Conservation (phyloP, 129 eudicot genomes). For the Flaveria bidentis region DNA sequence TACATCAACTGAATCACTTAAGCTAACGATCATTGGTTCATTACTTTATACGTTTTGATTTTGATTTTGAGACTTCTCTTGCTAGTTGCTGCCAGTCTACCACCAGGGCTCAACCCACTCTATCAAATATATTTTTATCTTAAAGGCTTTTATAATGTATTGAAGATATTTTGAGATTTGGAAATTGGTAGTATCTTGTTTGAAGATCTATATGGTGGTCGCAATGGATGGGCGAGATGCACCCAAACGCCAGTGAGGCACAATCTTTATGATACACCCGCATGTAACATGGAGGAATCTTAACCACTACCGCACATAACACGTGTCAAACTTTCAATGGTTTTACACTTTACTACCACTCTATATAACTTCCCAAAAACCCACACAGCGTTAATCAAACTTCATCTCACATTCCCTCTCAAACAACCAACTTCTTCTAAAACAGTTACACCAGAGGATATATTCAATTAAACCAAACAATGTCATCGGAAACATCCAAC, state of each 20-base stretch:
- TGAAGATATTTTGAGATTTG: not conserved
- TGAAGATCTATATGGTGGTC: not conserved
- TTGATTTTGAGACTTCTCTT: too few species aligned
- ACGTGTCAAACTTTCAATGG: conserved; percentile 38
- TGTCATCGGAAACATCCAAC: conserved; percentile 28
- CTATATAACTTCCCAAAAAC: conserved; percentile 29
- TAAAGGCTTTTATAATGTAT: not conserved
- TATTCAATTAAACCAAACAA: conserved; percentile 20
- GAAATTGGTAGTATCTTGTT: not conserved
- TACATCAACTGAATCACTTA: too few species aligned
- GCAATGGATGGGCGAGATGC: not conserved
- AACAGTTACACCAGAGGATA: conserved; percentile 6
- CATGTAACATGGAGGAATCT: conserved; percentile 48
- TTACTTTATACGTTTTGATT: too few species aligned
- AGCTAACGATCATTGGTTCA: too few species aligned
- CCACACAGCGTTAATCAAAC: not conserved
- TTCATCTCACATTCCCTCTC: conserved; percentile 9
- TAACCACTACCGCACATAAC: conserved; percentile 37
- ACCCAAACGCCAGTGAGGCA: conserved; percentile 12
- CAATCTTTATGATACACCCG: conserved; percentile 35
- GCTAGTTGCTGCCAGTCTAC: too few species aligned
- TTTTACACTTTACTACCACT: not conserved
- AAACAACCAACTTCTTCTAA: conserved; percentile 20
- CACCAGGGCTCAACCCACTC: too few species aligned
- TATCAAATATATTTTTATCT: too few species aligned